Conservation (phyloP, 495 filamentous ascomycete species). For the Penicillium maclennaniae region DNA sequence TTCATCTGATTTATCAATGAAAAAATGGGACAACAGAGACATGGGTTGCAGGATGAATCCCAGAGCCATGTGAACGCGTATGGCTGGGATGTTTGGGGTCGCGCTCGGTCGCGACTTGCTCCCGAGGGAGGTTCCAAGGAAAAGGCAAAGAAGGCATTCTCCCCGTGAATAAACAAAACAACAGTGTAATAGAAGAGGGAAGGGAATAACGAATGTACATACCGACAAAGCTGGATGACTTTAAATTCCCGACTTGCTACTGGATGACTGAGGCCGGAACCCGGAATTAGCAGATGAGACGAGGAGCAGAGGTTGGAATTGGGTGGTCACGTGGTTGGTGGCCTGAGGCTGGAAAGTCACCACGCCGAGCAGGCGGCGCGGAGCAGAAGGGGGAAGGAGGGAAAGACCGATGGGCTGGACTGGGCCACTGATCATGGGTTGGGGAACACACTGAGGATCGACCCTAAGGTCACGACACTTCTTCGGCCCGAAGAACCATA, state of each 20-base stretch:
- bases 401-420: slow-evolving; percentile 5
- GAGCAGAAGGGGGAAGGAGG: not conserved
- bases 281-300: slow-evolving; percentile 40
- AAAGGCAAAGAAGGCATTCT: slow-evolving; percentile 1
- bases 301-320: slow-evolving; percentile 29
- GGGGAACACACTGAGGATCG: slow-evolving; percentile 15
- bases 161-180: not conserved
- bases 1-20: slow-evolving; percentile 11
- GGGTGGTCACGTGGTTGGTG: slow-evolving; percentile 38
- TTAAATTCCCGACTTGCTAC: slow-evolving; percentile 45
- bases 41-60: not conserved
- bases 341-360: slow-evolving; percentile 27
- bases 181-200: not conserved
- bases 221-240: slow-evolving; percentile 48
- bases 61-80: slow-evolving; percentile 32
- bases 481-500: slow-evolving; percentile 16
- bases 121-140: slow-evolving; percentile 10
- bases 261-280: slow-evolving; percentile 40
- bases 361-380: not conserved
- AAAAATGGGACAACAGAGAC: not conserved
- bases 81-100: slow-evolving; percentile 21
- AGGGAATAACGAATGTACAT: slow-evolving; percentile 32
- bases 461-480: slow-evolving; percentile 13
- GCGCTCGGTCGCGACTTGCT: slow-evolving; percentile 27
- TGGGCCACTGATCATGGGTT: slow-evolving; percentile 17